Evolutionary conservation across 768 basidiomycete genomes (phyloP), one percentile per base, ranked within the genome.

Genomic region (Lentinula aciculospora): DNA sequence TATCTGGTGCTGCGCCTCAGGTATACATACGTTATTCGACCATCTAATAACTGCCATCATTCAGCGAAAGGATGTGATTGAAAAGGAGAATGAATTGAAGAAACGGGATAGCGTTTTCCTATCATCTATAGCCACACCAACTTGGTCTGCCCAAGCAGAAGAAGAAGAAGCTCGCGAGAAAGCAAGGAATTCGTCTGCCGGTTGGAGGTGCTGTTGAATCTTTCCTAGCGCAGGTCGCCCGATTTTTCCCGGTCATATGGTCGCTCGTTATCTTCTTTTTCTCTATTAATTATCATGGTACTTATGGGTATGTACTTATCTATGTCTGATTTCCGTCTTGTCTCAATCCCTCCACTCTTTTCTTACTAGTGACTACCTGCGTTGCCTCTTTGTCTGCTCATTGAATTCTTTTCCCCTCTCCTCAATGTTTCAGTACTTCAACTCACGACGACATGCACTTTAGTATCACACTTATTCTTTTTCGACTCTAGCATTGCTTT

Each of bases 71-170:
- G 89, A 90, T 65, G 72, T 74, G 50, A 93, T 95, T 63, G 92
- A 94, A 70, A 76, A 75, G 62, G 90, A 94, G 67, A 89, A 92
- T 65, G 85, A 88, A 63, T 68, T 86, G 57, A 84, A 86, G 72
- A 87, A 85, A 67, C 83, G 90, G 54, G 88, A 94, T 67, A 94
- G 92, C 69, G 86, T 97, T 57, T 81, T 89, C 70, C 74, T 96
- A 60, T 78, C 84, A 28, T 77, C 81, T 56, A 68, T 78, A 37
- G 77, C 75, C 57, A 78, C 86, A 31, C 89, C 90, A 4, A 76
- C 82, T 15, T 92, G 90, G 89, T 81, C 83, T 49, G 86, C 85
- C 12, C 87, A 89, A 67, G 88, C 89, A 23, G 89, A 89, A 57
- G 88, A 83, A 65, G 89, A 92, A 67, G 88, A 88, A 66, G 88